Percentiles rank a stretch among this genome's conserved stretches.
These are phyloP conservation scores for Dalbergia cochinchinensis DNA, from an alignment of 306 rosid genomes.

Conservation along the genomic window DNA sequence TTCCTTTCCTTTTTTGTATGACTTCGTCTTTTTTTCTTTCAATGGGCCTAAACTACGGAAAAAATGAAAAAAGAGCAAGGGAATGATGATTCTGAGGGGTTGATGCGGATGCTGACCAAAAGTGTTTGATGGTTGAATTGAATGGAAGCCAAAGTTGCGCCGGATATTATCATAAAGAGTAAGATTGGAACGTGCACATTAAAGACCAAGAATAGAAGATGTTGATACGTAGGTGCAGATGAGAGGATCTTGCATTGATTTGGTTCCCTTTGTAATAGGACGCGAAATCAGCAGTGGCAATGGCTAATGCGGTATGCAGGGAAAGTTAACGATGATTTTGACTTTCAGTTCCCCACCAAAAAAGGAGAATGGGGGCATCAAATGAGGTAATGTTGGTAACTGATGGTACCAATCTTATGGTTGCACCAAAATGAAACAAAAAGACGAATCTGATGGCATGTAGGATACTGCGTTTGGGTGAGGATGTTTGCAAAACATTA, in stretches of 20 bases:
- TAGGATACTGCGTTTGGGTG: too few relatives aligned
- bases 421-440: neutral
- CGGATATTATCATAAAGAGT: neutral
- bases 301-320: neutral
- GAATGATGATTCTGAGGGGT: conserved; percentile 39
- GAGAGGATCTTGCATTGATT: conserved; percentile 18
- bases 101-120: conserved; percentile 36
- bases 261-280: neutral
- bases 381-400: neutral
- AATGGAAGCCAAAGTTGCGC: conserved; percentile 28
- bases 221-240: neutral
- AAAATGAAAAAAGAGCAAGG: neutral
- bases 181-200: conserved; percentile 12
- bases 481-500: too few relatives aligned
- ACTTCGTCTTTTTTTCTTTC: neutral
- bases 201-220: conserved; percentile 20
- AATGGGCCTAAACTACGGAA: conserved; percentile 7
- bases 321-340: conserved; percentile 36
- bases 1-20: conserved; percentile 8
- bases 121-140: conserved; percentile 22
- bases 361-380: neutral
- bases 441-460: too few relatives aligned
- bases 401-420: neutral
- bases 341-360: conserved; percentile 25
- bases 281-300: neutral